A percentile compares a stretch with the other conserved stretches of the same genome.
Evolutionary conservation across 2,329 filamentous ascomycete genomes (phyloP).

Genomic region (Talaromyces sp.): DNA sequence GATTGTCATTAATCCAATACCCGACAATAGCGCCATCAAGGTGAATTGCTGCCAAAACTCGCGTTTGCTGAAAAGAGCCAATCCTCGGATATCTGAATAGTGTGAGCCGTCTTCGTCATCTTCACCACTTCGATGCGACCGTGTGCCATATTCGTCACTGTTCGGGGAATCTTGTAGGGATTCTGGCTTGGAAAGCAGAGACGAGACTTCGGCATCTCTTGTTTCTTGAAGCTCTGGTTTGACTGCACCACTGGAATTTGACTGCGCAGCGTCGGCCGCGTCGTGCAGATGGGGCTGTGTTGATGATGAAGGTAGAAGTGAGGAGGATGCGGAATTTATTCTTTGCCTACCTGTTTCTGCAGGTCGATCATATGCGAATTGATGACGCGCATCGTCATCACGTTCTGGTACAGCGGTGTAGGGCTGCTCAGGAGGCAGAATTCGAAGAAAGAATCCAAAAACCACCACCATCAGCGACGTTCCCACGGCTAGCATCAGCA

Average conservation of each 20-base stretch:
- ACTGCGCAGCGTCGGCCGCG: conserved; percentile 17
- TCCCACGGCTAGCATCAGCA: conserved; percentile 75
- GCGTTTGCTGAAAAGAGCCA: conserved; percentile 64
- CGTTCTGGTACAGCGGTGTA: conserved; percentile 43
- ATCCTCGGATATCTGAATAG: conserved; percentile 85
- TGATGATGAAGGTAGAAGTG: conserved; percentile 31
- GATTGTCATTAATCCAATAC: conserved; percentile 96
- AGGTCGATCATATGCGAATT: conserved; percentile 22
- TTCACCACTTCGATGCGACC: conserved; percentile 49
- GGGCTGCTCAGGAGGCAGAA: conserved; percentile 58
- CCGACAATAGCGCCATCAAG: conserved; percentile 85
- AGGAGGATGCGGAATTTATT: conserved; percentile 28
- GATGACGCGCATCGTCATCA: conserved; percentile 26
- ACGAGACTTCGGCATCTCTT: conserved; percentile 63
- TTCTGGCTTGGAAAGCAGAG: conserved; percentile 67
- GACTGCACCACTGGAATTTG: conserved; percentile 8
- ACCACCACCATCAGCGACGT: conserved; percentile 72
- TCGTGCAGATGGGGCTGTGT: conserved; percentile 24
- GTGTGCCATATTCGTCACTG: conserved; percentile 27
- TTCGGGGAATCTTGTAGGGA: conserved; percentile 52
- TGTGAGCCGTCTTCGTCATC: conserved; percentile 66
- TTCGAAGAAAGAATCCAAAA: conserved; percentile 80
- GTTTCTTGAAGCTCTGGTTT: conserved; percentile 11
- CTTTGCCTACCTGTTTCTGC: conserved; percentile 40
- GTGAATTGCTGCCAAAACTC: conserved; percentile 91